A percentile compares a stretch with the other conserved stretches of the same genome.
Evolutionary conservation across 2,329 filamentous ascomycete species (phyloP).

Genomic region (Davidsoniella eucalypti): DNA sequence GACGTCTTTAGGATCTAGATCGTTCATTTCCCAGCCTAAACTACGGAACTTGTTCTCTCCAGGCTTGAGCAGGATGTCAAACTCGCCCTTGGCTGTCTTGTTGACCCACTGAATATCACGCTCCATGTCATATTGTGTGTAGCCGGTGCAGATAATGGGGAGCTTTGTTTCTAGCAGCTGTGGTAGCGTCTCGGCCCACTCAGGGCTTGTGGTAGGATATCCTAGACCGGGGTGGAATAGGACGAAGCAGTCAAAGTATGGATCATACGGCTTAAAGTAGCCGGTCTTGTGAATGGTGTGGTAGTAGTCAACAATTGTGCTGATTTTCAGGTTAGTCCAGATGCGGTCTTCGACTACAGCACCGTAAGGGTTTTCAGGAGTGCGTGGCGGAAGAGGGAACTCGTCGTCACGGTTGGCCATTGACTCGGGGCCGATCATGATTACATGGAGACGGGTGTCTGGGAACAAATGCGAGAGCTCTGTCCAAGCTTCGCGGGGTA

Average conservation of each 20-base stretch:
- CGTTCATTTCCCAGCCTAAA: slow-evolving; percentile 90
- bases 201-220: slow-evolving; percentile 80
- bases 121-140: slow-evolving; percentile 89
- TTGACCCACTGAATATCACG: slow-evolving; percentile 81
- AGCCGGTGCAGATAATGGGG: slow-evolving; percentile 85
- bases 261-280: slow-evolving; percentile 86
- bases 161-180: slow-evolving; percentile 87
- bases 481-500: slow-evolving; percentile 85
- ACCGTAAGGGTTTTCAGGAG: slow-evolving; percentile 75
- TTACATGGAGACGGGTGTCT: slow-evolving; percentile 71
- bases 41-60: slow-evolving; percentile 91
- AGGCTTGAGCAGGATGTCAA: slow-evolving; percentile 79
- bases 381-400: slow-evolving; percentile 77
- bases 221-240: slow-evolving; percentile 94
- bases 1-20: slow-evolving; percentile 82
- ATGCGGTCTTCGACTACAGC: slow-evolving; percentile 87
- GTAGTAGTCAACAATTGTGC: slow-evolving; percentile 95
- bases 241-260: slow-evolving; percentile 96
- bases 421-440: slow-evolving; percentile 90
- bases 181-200: slow-evolving; percentile 86
- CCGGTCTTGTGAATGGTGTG: slow-evolving; percentile 87
- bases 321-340: slow-evolving; percentile 83
- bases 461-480: slow-evolving; percentile 92
- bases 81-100: slow-evolving; percentile 73
- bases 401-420: slow-evolving; percentile 91